Base-by-base conservation (phyloP, 768 basidiomycete species). In the Clavulina sp. region DNA sequence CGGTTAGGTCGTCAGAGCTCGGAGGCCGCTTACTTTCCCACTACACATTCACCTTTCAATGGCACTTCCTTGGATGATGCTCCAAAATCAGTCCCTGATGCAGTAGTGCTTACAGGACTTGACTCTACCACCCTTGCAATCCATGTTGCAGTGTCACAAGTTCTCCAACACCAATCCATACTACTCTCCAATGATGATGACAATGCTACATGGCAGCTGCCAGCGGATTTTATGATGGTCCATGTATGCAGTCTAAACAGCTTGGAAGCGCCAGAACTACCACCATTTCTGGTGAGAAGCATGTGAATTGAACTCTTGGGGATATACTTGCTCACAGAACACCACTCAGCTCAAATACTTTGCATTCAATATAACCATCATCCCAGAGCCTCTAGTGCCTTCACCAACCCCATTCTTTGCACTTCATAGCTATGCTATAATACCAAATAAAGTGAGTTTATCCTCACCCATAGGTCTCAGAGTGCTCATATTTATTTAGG, bases 61-160 rank as follows among this genome's bases (percentile, higher is more conserved):
- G 2, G 29, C 19, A 7, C 26, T 1, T 5, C 28, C 24, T 34
- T 48, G 48, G 9, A 49, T 4, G 30, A 24, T 18, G 55, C 52
- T 23, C 55, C 65, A 21, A 70, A 52, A 58, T 69, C 65, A 0
- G 34, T 19, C 19, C 80, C 84, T 1, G 67, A 69, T 47, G 82
- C 75, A 2, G 64, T 86, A 2, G 79, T 85, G 3, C 61, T 84
- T 4, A 75, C 81, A 2, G 80, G 81, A 0, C 69, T 87, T n/a
- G 83, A 86, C 59, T 64, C 77, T 59, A 71, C 77, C 1, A 68
- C 64, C 44, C 52, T 70, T 13, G 60, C 70, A 1, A 73, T 73
- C 4, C 84, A 86, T 58, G 67, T 76, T 31, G 70, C 77, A 2
- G 63, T 86, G 28, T 62, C 73, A 2, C 65, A 65, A 33, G 74